Conservation (phyloP, 179 eudicot species). For the Silene vulgaris region DNA sequence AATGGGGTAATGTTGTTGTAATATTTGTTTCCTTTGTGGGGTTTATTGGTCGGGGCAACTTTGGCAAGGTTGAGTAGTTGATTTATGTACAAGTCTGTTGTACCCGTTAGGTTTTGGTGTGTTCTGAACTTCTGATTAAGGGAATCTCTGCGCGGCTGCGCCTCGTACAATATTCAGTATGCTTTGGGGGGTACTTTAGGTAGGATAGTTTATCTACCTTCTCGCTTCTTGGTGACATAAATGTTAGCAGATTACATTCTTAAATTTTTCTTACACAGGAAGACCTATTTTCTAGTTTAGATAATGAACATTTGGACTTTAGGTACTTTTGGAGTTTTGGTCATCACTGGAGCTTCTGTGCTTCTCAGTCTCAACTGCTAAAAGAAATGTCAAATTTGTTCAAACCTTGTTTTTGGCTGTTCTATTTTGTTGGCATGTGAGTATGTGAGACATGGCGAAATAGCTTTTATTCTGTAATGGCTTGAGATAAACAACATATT, state of each 20-base stretch:
- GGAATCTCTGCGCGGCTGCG: no score
- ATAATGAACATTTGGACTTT: conserved; percentile 9
- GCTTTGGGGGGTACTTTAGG: not conserved
- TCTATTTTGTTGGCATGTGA: no score
- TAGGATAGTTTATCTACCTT: not conserved
- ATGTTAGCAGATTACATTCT: not conserved
- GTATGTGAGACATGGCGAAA: no score
- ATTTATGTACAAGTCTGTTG: not conserved
- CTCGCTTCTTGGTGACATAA: not conserved
- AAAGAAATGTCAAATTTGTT: no score
- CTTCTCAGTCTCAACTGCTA: no score
- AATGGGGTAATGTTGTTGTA: no score
- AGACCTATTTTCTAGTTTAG: not conserved
- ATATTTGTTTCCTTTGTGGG: not conserved
- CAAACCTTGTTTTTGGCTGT: no score
- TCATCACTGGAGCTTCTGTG: no score
- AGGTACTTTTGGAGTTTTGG: not conserved
- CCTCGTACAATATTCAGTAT: not conserved
- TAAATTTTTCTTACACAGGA: not conserved
- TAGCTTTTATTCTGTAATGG: not conserved
- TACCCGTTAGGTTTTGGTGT: no score
- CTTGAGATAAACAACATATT: not conserved
- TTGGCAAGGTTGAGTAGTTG: not conserved
- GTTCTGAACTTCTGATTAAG: no score
- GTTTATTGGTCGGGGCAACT: not conserved